Evolutionary conservation across 179 eudicot species (phyloP), one percentile per base, ranked within the genome.

Genomic region (Sideroxylon spinosum): DNA sequence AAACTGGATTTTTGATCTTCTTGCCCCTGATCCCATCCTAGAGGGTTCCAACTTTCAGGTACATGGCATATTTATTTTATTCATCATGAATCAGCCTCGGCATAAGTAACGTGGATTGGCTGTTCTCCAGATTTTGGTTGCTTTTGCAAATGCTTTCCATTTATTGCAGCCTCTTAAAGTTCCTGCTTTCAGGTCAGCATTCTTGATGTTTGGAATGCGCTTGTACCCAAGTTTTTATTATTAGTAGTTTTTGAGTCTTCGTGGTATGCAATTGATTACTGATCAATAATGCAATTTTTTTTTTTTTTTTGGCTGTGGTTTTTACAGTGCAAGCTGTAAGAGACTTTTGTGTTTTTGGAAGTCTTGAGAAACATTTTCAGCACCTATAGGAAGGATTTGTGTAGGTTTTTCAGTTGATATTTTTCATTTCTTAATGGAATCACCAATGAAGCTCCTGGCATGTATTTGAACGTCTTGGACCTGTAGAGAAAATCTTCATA

Each of bases 171-270:
- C 99, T 60, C 91, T 93, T 68, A 91, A 88, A 88, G 89, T 95
- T 62, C 99, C 99, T 76, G 98, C 85, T 62, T 95, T 93, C 89
- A 92, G 99, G 99, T 94, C 94, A 74, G 96, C 84, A 65, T 91
- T 89, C 87, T 73, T 49, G 12, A n/a, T 64, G n/a, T 32, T 2
- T 59, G 53, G 10, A 50, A 20, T 59, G 25, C 59, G 28, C 9
- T 32, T 19, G 44, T 63, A 59, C 76, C 53, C 66, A 19, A 10
- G 9, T 73, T 73, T 16, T 57, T 55, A 11, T 56, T 32, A 26
- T 28, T 19, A 11, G 25, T 55, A 5, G 22, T 59, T 56, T 19
- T 17, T 29, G 25, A 6, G 11, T 50, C 29, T 26, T 76, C 53
- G 52, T 46, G n/a, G 59, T 8, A 25, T 53, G 59, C 22, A 53